Conservation (phyloP, 139 green algal species). For the Gonium pectorale region DNA sequence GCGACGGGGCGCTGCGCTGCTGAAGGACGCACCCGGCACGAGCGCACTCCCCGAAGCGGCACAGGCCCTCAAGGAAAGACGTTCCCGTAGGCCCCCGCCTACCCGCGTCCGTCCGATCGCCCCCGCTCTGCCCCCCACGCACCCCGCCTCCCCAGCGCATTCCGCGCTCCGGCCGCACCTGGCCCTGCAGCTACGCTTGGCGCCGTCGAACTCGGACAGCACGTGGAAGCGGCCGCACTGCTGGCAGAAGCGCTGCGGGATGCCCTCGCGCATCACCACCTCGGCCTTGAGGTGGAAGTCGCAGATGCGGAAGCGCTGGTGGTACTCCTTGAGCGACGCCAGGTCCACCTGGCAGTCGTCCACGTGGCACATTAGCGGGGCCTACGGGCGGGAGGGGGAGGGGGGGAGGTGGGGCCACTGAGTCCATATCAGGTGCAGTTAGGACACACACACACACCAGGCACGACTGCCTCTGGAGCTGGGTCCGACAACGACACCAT, state of each 20-base stretch:
- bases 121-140: background rate
- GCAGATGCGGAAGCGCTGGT: conserved; percentile 79
- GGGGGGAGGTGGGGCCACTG: no score
- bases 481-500: no score
- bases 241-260: conserved; percentile 78
- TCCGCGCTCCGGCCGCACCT: background rate
- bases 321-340: conserved; percentile 64
- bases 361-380: conserved; percentile 54
- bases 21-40: no score
- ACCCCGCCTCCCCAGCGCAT: no score
- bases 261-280: conserved; percentile 41
- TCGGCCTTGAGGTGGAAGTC: conserved; percentile 64
- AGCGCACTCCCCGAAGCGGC: no score
- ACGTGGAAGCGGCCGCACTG: conserved; percentile 88
- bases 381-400: background rate
- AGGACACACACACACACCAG: no score
- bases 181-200: conserved; percentile 81
- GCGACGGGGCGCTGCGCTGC: no score
- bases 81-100: no score
- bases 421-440: no score
- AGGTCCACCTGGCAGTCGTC: conserved; percentile 64
- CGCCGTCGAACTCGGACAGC: conserved; percentile 84
- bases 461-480: no score
- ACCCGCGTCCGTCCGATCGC: background rate
- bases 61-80: no score